Percentiles rank a stretch among this genome's conserved stretches.
These are phyloP conservation scores for barley (Hordeum vulgare) DNA, from an alignment of 176 grass and related monocot genomes.

Conservation along the genomic window MorexV3_pseudomolecules_assembly NC_058522.1:134324313-134324812, in stretches of 20 bases:
- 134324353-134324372: background rate
- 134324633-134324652: background rate
- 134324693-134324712: background rate
- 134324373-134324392: background rate
- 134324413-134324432: slow-evolving; percentile 3
- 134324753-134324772: background rate
- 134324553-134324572: slow-evolving; percentile 11
- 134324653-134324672: background rate
- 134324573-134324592: background rate
- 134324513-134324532: slow-evolving; percentile 14
- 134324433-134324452: slow-evolving; percentile 13
- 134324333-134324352: background rate
- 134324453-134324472: background rate
- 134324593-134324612: background rate
- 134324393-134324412: background rate
- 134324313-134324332: background rate
- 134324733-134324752: background rate
- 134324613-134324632: background rate
- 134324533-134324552: background rate
- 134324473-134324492: background rate
- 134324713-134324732: background rate
- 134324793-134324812: background rate
- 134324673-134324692: background rate
- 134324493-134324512: slow-evolving; percentile 12
- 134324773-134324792: background rate